Evolutionary conservation across 116 monocot genomes (phyloP).

Genomic region (Trichopus zeylanicus): DNA sequence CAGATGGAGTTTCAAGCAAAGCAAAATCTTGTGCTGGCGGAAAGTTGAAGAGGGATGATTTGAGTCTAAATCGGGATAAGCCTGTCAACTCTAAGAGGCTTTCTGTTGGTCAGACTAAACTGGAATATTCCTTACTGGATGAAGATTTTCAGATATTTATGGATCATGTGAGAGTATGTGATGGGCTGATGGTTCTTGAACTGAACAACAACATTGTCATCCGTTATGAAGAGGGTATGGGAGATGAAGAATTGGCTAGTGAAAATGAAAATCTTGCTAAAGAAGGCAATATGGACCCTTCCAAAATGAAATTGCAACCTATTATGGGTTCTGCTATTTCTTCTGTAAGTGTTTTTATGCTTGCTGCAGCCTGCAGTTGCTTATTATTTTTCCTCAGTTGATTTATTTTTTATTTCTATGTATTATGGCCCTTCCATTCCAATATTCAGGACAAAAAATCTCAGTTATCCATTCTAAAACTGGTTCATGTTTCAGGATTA

Average conservation of each 20-base stretch:
- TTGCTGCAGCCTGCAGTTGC: too few relatives aligned
- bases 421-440: too few relatives aligned
- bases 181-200: slow-evolving; percentile 8
- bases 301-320: slow-evolving; percentile 1
- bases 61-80: neutral
- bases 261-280: neutral
- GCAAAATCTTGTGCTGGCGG: neutral
- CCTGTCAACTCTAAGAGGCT: neutral
- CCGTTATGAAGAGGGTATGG: slow-evolving; percentile 7
- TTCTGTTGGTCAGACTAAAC: neutral
- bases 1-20: neutral
- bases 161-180: slow-evolving; percentile 5
- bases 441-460: too few relatives aligned
- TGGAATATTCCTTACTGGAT: neutral
- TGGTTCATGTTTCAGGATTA: slow-evolving; percentile 13
- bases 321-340: neutral
- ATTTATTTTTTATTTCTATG: too few relatives aligned
- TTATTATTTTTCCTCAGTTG: neutral
- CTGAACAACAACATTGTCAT: neutral
- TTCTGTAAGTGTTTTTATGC: slow-evolving; percentile 3
- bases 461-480: too few relatives aligned
- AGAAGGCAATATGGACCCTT: neutral
- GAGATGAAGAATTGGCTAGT: neutral
- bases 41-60: neutral
- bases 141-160: slow-evolving; percentile 4